phyloP scores from a whole-genome alignment of 345 rosid species.

The Corchorus capsularis region DNA sequence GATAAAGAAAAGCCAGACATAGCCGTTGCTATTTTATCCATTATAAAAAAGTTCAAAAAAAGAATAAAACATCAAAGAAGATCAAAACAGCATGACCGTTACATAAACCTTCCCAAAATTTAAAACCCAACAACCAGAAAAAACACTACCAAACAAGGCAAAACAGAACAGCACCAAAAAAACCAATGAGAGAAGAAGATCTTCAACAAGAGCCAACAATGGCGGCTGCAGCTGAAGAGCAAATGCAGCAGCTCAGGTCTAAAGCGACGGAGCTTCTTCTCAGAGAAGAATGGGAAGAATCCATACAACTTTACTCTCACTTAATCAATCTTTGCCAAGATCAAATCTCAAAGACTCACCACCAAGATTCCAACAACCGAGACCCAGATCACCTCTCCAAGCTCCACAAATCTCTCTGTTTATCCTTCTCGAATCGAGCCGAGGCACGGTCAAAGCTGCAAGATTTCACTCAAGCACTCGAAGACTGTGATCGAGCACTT shows the following conservation, averaged over 20 bases:
- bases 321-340: slow-evolving; percentile 58
- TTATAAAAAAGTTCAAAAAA: slow-evolving; percentile 12
- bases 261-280: slow-evolving; percentile 78
- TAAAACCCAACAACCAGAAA: too few relatives aligned
- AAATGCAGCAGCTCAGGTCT: slow-evolving; percentile 64
- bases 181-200: slow-evolving; percentile 39
- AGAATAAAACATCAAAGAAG: neutral
- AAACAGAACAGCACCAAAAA: too few relatives aligned
- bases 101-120: too few relatives aligned
- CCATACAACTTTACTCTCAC: slow-evolving; percentile 58
- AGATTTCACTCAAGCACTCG: slow-evolving; percentile 49
- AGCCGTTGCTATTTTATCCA: slow-evolving; percentile 49
- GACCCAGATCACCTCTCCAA: slow-evolving; percentile 35
- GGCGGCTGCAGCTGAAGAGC: slow-evolving; percentile 30
- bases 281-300: slow-evolving; percentile 77
- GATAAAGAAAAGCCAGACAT: neutral
- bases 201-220: slow-evolving; percentile 20
- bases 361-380: slow-evolving; percentile 15
- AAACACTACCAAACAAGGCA: too few relatives aligned
- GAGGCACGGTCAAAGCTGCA: slow-evolving; percentile 55
- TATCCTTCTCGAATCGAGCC: slow-evolving; percentile 79
- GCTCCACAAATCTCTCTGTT: slow-evolving; percentile 59
- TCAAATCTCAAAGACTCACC: slow-evolving; percentile 34
- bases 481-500: slow-evolving; percentile 68
- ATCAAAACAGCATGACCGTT: too few relatives aligned